Evolutionary conservation across 1,284 basidiomycete genomes (phyloP).

Genomic region (Puccinia novopanici): DNA sequence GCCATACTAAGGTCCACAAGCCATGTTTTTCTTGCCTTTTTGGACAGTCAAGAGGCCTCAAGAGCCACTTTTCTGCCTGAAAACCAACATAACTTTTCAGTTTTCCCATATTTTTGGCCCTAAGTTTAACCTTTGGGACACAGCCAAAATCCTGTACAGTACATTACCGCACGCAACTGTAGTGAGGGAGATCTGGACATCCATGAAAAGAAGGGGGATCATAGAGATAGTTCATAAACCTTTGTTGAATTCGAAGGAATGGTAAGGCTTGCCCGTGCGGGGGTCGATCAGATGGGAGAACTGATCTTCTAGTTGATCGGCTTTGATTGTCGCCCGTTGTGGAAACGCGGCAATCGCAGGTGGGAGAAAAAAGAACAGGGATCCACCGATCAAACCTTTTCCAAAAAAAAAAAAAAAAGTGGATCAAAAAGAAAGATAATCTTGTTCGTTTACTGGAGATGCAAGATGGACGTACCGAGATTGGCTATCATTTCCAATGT

Average conservation of each 20-base stretch:
- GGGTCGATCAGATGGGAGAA: conserved; percentile 58
- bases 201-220: too few species aligned
- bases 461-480: conserved; percentile 29
- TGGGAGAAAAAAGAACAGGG: conserved; percentile 63
- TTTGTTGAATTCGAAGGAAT: conserved; percentile 63
- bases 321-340: conserved; percentile 61
- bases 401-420: neutral
- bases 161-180: too few species aligned
- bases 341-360: conserved; percentile 66
- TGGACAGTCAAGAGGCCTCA: too few species aligned
- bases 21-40: too few species aligned
- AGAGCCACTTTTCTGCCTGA: too few species aligned
- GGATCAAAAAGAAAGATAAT: neutral
- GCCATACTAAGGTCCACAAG: too few species aligned
- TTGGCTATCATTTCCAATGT: conserved; percentile 25
- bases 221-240: conserved; percentile 59
- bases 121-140: too few species aligned
- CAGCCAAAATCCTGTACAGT: too few species aligned
- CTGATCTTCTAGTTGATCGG: conserved; percentile 60
- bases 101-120: too few species aligned
- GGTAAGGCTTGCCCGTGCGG: conserved; percentile 56
- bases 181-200: too few species aligned
- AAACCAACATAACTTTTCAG: too few species aligned
- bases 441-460: neutral
- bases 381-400: conserved; percentile 60